Evolutionary conservation across 176 grass and related monocot genomes (phyloP).

Genomic region (Coix lacrymajobi): DNA sequence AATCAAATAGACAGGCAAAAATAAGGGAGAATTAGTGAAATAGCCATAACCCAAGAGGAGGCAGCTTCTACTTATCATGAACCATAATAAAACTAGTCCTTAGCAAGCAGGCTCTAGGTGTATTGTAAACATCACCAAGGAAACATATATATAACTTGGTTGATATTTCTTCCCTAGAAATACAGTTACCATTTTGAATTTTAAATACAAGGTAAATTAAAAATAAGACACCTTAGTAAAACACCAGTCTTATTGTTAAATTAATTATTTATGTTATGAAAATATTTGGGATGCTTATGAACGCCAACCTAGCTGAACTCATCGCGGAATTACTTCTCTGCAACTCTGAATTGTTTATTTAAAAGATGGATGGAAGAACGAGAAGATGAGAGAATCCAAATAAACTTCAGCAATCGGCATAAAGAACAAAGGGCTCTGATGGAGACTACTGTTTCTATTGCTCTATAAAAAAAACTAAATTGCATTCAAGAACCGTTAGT

Average conservation of each 20-base stretch:
- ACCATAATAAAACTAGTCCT: background rate
- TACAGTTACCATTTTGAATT: background rate
- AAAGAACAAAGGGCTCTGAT: background rate
- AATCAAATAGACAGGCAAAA: slow-evolving; percentile 14
- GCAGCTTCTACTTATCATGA: background rate
- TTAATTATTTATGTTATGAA: background rate
- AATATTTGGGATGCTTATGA: slow-evolving; percentile 6
- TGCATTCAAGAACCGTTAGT: background rate
- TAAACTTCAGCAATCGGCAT: background rate
- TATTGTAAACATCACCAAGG: background rate
- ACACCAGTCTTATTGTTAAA: background rate
- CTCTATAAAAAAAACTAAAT: background rate
- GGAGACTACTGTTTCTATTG: background rate
- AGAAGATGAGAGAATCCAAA: background rate
- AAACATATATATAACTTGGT: background rate
- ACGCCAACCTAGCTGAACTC: background rate
- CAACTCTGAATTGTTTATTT: background rate
- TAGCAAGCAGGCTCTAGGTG: background rate
- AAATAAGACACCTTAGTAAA: slow-evolving; percentile 9
- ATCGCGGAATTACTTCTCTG: background rate
- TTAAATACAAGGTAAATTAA: background rate
- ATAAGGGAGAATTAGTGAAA: background rate
- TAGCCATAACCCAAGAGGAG: background rate
- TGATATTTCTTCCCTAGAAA: background rate
- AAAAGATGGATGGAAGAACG: background rate